These are phyloP conservation scores for Nakaseomyces bracarensis DNA, from an alignment of 1,139 yeast genomes.

Conservation along the genomic window DNA sequence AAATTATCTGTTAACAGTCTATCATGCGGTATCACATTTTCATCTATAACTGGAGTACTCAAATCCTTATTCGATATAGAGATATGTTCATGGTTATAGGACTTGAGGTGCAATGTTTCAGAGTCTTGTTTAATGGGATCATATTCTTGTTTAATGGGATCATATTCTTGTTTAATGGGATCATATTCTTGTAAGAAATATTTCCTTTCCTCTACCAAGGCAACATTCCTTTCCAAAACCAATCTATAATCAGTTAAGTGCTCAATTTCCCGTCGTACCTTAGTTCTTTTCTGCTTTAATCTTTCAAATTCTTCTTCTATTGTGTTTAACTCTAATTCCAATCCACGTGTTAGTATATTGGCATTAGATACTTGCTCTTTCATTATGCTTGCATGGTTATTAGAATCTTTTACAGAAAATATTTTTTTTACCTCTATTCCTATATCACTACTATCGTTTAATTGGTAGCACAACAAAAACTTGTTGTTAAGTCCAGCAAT, in stretches of 20 bases:
- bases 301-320: background rate
- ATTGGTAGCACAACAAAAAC: background rate
- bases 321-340: background rate
- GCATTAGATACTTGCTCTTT: background rate
- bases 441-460: background rate
- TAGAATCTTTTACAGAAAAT: background rate
- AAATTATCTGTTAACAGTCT: background rate
- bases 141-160: no score
- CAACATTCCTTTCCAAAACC: background rate
- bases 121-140: background rate
- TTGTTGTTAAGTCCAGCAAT: background rate
- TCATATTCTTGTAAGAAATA: conserved; percentile 3
- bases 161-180: no score
- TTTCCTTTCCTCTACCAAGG: conserved; percentile 2
- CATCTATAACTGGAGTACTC: background rate
- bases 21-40: background rate
- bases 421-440: background rate
- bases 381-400: background rate
- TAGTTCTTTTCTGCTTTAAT: background rate
- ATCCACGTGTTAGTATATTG: background rate
- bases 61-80: background rate
- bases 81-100: background rate
- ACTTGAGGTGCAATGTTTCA: background rate
- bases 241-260: background rate
- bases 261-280: background rate